Conservation (phyloP, 441 rosid genomes). For the Jatropha podagrica region DNA sequence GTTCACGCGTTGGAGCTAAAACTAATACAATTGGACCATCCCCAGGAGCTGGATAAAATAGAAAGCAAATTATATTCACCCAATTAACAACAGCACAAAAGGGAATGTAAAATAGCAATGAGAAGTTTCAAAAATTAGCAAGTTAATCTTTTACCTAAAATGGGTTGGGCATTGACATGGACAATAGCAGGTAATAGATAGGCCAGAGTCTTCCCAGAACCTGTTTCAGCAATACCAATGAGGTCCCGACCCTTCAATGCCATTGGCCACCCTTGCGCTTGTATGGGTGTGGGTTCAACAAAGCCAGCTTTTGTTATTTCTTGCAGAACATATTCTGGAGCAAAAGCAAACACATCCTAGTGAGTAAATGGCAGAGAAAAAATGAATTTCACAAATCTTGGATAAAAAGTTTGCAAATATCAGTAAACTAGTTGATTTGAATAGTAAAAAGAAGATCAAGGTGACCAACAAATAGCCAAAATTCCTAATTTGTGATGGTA, state of each 20-base stretch:
- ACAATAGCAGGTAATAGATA: slow-evolving; percentile 91
- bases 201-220: slow-evolving; percentile 93
- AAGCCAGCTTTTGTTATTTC: slow-evolving; percentile 89
- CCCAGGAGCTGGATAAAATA: slow-evolving; percentile 66
- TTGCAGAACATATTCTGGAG: slow-evolving; percentile 86
- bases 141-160: slow-evolving; percentile 50
- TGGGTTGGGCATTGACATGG: slow-evolving; percentile 95
- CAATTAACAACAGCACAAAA: neutral
- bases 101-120: neutral
- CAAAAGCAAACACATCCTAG: slow-evolving; percentile 11
- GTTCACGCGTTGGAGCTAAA: slow-evolving; percentile 97
- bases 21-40: slow-evolving; percentile 97
- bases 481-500: neutral
- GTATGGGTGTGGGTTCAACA: slow-evolving; percentile 89
- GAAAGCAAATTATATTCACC: neutral
- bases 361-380: neutral
- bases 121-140: neutral
- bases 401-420: slow-evolving; percentile 5
- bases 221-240: slow-evolving; percentile 97
- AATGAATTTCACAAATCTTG: neutral
- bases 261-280: slow-evolving; percentile 99
- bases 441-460: neutral
- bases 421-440: neutral
- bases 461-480: neutral
- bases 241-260: slow-evolving; percentile 94